Conservation (phyloP, 2,329 filamentous ascomycete genomes). For the Diaporthe sp. region DNA sequence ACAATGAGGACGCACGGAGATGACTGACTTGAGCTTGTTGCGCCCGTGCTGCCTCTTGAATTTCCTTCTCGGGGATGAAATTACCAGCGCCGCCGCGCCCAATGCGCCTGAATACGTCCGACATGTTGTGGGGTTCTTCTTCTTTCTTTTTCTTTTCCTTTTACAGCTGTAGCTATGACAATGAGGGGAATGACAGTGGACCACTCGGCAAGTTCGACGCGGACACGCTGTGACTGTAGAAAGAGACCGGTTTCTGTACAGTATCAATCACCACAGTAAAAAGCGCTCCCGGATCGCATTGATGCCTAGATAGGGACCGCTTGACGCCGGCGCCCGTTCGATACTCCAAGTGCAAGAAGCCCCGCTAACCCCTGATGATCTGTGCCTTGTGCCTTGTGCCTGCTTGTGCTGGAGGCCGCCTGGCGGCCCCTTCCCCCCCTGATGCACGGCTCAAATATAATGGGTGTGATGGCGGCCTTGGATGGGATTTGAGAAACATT, state of each 20-base stretch:
- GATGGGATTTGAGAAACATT: conserved; percentile 1
- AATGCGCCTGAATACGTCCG: conserved; percentile 63
- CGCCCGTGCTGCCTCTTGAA: conserved; percentile 58
- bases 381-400: not conserved
- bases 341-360: conserved; percentile 24
- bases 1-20: not conserved
- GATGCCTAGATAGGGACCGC: conserved; percentile 38
- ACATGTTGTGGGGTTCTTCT: conserved; percentile 41
- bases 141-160: not conserved
- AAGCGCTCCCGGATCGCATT: conserved; percentile 42
- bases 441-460: not conserved
- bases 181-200: conserved; percentile 15
- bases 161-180: not conserved
- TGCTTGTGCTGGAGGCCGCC: conserved; percentile 11
- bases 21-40: conserved; percentile 38
- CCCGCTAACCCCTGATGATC: conserved; percentile 35
- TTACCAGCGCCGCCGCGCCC: conserved; percentile 77
- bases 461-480: conserved; percentile 12
- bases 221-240: conserved; percentile 14
- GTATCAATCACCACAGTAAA: conserved; percentile 40
- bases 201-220: not conserved
- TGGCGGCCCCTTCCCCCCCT: not conserved
- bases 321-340: conserved; percentile 18
- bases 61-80: conserved; percentile 66
- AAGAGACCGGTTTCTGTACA: conserved; percentile 42